Evolutionary conservation across 2,329 filamentous ascomycete genomes (phyloP).

Genomic region (Coniochaeta sp.): DNA sequence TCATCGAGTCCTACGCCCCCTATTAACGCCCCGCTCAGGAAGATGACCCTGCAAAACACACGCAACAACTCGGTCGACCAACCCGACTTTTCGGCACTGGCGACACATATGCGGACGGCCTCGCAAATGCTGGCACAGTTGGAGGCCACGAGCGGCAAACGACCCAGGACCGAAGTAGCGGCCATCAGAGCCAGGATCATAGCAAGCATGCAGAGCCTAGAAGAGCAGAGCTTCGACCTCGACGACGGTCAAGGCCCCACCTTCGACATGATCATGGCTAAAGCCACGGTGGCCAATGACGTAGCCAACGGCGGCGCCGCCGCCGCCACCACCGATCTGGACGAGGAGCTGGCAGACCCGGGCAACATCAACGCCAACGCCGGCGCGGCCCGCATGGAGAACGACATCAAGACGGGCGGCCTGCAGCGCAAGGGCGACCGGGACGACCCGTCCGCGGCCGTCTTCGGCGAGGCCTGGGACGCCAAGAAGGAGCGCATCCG

Average conservation of each 20-base stretch:
- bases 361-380: slow-evolving; percentile 58
- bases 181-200: slow-evolving; percentile 82
- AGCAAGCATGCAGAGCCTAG: slow-evolving; percentile 80
- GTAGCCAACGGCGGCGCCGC: slow-evolving; percentile 23
- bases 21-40: slow-evolving; percentile 44
- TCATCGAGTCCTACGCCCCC: slow-evolving; percentile 56
- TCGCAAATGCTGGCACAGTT: slow-evolving; percentile 83
- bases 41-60: slow-evolving; percentile 50
- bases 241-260: slow-evolving; percentile 67
- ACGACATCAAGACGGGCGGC: slow-evolving; percentile 79
- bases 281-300: slow-evolving; percentile 45
- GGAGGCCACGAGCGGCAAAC: slow-evolving; percentile 71
- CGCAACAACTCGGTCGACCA: slow-evolving; percentile 55
- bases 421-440: slow-evolving; percentile 74
- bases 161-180: slow-evolving; percentile 72
- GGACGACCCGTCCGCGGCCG: slow-evolving; percentile 77
- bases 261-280: slow-evolving; percentile 77
- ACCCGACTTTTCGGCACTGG: slow-evolving; percentile 73
- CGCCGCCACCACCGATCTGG: slow-evolving; percentile 43
- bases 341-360: slow-evolving; percentile 34
- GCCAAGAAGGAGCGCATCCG: slow-evolving; percentile 78
- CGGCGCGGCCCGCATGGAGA: slow-evolving; percentile 79
- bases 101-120: slow-evolving; percentile 80
- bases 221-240: slow-evolving; percentile 75
- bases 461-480: slow-evolving; percentile 81